Conservation (phyloP, 1,284 basidiomycete species). For the Ustilago curta region DNA sequence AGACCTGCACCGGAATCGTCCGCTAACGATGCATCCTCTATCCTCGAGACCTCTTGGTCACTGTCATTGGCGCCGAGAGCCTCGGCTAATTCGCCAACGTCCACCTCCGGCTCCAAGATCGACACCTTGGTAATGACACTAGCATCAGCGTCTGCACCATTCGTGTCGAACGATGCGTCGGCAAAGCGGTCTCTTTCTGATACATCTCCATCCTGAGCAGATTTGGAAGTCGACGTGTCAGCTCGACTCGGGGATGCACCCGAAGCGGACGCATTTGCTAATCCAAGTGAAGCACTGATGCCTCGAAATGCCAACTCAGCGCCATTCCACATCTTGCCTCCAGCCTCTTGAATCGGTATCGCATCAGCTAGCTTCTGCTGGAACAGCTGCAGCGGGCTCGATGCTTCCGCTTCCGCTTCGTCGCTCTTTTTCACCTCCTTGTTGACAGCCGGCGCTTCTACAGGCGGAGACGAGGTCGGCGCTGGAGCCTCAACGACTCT, state of each 20-base stretch:
- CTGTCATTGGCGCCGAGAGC: constrained; percentile 24
- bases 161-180: constrained; percentile 35
- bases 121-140: constrained; percentile 45
- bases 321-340: constrained; percentile 50
- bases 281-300: constrained; percentile 38
- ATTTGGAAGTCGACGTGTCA: constrained; percentile 6
- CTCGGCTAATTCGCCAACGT: constrained; percentile 42
- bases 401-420: constrained; percentile 3
- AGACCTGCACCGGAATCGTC: constrained; percentile 10
- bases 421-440: not conserved
- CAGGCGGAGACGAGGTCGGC: constrained; percentile 13
- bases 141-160: constrained; percentile 17
- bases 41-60: not conserved
- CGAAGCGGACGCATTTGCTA: constrained; percentile 11
- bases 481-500: constrained; percentile 2
- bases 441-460: constrained; percentile 10
- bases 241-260: not conserved
- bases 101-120: constrained; percentile 45
- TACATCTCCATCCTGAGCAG: constrained; percentile 18
- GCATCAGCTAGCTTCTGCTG: constrained; percentile 23
- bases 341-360: constrained; percentile 41
- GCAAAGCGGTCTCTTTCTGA: constrained; percentile 30
- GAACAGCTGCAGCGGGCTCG: constrained; percentile 37
- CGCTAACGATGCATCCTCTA: not conserved
- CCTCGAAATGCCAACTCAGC: constrained; percentile 41